Evolutionary conservation across 2,329 filamentous ascomycete genomes (phyloP).

Genomic region (Colletotrichum simmondsii): DNA sequence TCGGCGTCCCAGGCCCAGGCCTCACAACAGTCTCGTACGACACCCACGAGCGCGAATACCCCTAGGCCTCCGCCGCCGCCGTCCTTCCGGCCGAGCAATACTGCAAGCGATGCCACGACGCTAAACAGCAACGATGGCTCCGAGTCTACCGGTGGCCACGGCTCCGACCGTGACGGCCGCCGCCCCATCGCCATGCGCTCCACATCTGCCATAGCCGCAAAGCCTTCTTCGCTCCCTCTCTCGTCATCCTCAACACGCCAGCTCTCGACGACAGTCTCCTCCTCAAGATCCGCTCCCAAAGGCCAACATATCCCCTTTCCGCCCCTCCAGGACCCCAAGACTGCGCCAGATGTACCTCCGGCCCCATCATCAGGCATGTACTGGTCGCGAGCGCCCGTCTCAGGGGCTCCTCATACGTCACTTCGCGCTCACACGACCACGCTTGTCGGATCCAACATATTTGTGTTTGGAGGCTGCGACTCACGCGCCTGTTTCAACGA

Average conservation of each 20-base stretch:
- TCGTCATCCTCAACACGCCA: slow-evolving; percentile 28
- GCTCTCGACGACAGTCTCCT: slow-evolving; percentile 4
- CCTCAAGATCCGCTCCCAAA: slow-evolving; percentile 41
- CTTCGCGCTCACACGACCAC: slow-evolving; percentile 76
- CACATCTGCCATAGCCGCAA: slow-evolving; percentile 61
- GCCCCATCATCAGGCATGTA: slow-evolving; percentile 79
- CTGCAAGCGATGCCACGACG: slow-evolving; percentile 35
- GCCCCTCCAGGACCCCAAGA: slow-evolving; percentile 65
- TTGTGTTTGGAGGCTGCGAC: slow-evolving; percentile 77
- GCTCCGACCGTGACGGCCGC: slow-evolving; percentile 42
- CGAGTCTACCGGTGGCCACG: slow-evolving; percentile 38
- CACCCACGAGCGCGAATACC: slow-evolving; percentile 34
- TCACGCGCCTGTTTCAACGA: slow-evolving; percentile 75
- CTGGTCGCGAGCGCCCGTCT: slow-evolving; percentile 74
- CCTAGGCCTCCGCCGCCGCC: slow-evolving; percentile 34
- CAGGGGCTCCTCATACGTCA: slow-evolving; percentile 69
- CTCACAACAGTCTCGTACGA: slow-evolving; percentile 37
- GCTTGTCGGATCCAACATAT: slow-evolving; percentile 73
- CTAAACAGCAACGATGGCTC: slow-evolving; percentile 38
- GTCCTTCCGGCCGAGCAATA: slow-evolving; percentile 31
- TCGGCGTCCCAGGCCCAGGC: slow-evolving; percentile 52
- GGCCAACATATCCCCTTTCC: slow-evolving; percentile 63
- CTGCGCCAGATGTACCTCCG: slow-evolving; percentile 68
- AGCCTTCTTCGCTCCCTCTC: slow-evolving; percentile 35
- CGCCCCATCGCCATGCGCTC: slow-evolving; percentile 61